Conservation (phyloP, 1,284 basidiomycete genomes). For the Pisolithus thermaeus region DNA sequence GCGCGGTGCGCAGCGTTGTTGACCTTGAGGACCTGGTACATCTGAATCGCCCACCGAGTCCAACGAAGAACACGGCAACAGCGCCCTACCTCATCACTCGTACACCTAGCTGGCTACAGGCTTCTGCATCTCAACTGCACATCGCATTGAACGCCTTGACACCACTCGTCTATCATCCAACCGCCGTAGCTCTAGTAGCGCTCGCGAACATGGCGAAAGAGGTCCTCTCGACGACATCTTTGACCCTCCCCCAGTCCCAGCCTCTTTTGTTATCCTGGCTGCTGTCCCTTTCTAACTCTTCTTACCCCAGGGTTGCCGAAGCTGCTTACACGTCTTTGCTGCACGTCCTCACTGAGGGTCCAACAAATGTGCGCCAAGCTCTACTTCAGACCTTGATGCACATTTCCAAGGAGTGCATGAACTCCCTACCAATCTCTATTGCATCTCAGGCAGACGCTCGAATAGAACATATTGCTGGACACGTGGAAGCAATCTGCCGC, state of each 20-base stretch:
- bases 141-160: slow-evolving; percentile 61
- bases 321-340: slow-evolving; percentile 42
- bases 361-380: slow-evolving; percentile 33
- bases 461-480: slow-evolving; percentile 58
- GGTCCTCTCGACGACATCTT: slow-evolving; percentile 48
- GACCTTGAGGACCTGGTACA: slow-evolving; percentile 56
- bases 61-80: slow-evolving; percentile 12
- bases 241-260: slow-evolving; percentile 60
- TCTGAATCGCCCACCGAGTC: slow-evolving; percentile 20
- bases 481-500: slow-evolving; percentile 68
- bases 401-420: slow-evolving; percentile 57
- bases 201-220: slow-evolving; percentile 49
- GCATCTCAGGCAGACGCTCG: slow-evolving; percentile 64
- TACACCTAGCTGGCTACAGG: slow-evolving; percentile 55
- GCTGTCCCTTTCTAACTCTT: slow-evolving; percentile 42
- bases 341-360: slow-evolving; percentile 39
- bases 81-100: slow-evolving; percentile 42
- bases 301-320: slow-evolving; percentile 19
- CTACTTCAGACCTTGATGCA: slow-evolving; percentile 51
- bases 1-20: slow-evolving; percentile 48
- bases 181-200: slow-evolving; percentile 51
- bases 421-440: slow-evolving; percentile 72
- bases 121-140: slow-evolving; percentile 62
- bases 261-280: slow-evolving; percentile 61
- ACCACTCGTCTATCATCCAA: slow-evolving; percentile 61